Conservation (phyloP, 2,329 filamentous ascomycete species). For the Coniochaeta prunicola region DNA sequence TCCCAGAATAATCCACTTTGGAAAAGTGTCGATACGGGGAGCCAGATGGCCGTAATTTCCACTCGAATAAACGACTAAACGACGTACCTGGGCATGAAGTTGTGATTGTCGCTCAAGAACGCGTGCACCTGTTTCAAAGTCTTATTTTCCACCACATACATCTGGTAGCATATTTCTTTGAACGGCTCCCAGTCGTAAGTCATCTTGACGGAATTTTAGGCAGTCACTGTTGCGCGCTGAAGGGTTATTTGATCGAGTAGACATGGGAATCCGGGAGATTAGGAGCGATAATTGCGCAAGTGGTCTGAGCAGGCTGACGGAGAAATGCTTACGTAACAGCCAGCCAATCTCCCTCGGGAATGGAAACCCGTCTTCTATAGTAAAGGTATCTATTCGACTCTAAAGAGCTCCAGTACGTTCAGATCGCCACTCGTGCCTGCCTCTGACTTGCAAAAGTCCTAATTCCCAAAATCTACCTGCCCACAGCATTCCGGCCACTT, state of each 20-base stretch:
- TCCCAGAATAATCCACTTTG: not conserved
- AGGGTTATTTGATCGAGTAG: not conserved
- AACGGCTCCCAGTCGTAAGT: slow-evolving; percentile 40
- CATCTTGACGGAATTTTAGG: slow-evolving; percentile 22
- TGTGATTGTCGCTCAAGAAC: slow-evolving; percentile 56
- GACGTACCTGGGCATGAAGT: slow-evolving; percentile 63
- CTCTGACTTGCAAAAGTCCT: not conserved
- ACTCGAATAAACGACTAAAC: too few relatives aligned
- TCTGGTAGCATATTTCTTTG: slow-evolving; percentile 38
- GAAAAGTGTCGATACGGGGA: slow-evolving; percentile 9
- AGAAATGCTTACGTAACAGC: not conserved
- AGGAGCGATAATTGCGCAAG: not conserved
- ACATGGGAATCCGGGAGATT: not conserved
- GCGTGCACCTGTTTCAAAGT: slow-evolving; percentile 68
- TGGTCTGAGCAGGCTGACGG: not conserved
- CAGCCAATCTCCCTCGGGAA: too few relatives aligned
- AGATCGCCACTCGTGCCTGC: not conserved
- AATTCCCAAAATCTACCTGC: too few relatives aligned
- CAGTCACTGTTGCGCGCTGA: not conserved
- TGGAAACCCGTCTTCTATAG: not conserved
- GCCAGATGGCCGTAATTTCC: not conserved
- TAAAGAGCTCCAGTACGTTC: not conserved
- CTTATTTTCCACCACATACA: slow-evolving; percentile 72
- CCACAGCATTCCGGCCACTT: not conserved
- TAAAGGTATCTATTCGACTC: not conserved